Percentiles rank a stretch among this genome's conserved stretches.
Evolutionary conservation across 2,329 filamentous ascomycete species (phyloP).

Genomic region (Capronia coronata): DNA sequence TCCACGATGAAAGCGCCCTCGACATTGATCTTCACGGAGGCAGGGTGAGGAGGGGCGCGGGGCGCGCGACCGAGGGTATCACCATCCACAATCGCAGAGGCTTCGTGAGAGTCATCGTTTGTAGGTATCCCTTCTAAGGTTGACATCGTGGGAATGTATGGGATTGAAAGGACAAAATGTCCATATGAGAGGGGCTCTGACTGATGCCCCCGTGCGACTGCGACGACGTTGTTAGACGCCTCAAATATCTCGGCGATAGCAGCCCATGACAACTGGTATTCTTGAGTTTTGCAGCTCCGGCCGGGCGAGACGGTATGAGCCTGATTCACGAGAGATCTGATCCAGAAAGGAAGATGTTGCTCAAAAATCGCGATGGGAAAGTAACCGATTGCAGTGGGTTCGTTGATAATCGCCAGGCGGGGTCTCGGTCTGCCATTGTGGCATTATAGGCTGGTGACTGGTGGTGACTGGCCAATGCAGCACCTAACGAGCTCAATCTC

Average conservation of each 20-base stretch:
- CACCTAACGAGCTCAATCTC: neutral
- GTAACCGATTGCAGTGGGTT: neutral
- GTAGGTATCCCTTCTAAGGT: constrained; percentile 1
- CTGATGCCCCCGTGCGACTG: constrained; percentile 4
- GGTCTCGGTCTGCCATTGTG: no score
- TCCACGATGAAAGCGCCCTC: constrained; percentile 95
- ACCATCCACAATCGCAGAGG: constrained; percentile 16
- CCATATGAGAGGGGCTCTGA: neutral
- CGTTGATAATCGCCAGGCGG: no score
- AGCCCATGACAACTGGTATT: constrained; percentile 2
- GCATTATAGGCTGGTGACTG: neutral
- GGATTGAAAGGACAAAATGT: neutral
- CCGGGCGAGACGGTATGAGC: constrained; percentile 4
- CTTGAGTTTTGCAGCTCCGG: constrained; percentile 1
- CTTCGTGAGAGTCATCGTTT: constrained; percentile 11
- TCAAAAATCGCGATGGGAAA: neutral
- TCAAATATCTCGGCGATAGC: constrained; percentile 3
- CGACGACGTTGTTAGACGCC: neutral
- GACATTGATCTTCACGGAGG: constrained; percentile 87
- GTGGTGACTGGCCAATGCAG: neutral
- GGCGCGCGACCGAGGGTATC: constrained; percentile 14
- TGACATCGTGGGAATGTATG: constrained; percentile 9
- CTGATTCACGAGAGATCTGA: neutral
- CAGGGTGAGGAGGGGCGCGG: constrained; percentile 53
- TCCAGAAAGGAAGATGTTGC: neutral